phyloP scores from a whole-genome alignment of 257 asterid genomes.

The Henckelia pumila region DNA sequence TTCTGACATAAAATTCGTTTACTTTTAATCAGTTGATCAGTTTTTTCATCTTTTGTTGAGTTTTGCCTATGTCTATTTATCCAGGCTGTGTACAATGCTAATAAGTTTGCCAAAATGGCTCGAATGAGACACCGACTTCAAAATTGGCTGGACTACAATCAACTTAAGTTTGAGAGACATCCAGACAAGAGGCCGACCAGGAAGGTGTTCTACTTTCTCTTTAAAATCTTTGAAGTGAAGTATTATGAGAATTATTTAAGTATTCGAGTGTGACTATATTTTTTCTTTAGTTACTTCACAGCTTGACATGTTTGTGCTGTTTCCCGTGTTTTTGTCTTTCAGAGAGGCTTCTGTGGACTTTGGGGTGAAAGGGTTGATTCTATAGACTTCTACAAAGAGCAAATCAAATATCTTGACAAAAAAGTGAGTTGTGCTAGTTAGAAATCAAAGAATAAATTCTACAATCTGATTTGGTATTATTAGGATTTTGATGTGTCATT shows the following conservation, averaged over 20 bases:
- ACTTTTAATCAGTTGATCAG: slow-evolving; percentile 2
- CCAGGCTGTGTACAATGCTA: slow-evolving; percentile 79
- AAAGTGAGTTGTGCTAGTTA: slow-evolving; percentile 38
- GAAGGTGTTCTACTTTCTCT: slow-evolving; percentile 48
- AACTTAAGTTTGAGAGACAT: slow-evolving; percentile 71
- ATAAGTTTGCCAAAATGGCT: slow-evolving; percentile 71
- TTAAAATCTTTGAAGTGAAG: slow-evolving; percentile 9
- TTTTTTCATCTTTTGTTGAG: not conserved
- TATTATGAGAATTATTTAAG: slow-evolving; percentile 4
- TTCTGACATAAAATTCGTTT: not conserved
- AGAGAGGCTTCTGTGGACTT: slow-evolving; percentile 90
- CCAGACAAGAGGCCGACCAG: slow-evolving; percentile 64
- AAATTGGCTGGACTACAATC: slow-evolving; percentile 87
- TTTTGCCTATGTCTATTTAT: slow-evolving; percentile 21
- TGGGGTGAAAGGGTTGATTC: slow-evolving; percentile 82
- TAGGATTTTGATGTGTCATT: not conserved
- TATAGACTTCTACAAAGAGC: slow-evolving; percentile 59
- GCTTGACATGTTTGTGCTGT: slow-evolving; percentile 7
- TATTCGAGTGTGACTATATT: not conserved
- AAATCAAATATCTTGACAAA: slow-evolving; percentile 60
- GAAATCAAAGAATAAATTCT: too few species aligned
- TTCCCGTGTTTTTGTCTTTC: slow-evolving; percentile 33
- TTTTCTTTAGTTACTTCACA: not conserved
- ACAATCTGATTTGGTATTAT: not conserved
- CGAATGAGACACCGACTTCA: slow-evolving; percentile 60